Conservation (phyloP, 768 basidiomycete genomes). For the Myochromella boudieri region DNA sequence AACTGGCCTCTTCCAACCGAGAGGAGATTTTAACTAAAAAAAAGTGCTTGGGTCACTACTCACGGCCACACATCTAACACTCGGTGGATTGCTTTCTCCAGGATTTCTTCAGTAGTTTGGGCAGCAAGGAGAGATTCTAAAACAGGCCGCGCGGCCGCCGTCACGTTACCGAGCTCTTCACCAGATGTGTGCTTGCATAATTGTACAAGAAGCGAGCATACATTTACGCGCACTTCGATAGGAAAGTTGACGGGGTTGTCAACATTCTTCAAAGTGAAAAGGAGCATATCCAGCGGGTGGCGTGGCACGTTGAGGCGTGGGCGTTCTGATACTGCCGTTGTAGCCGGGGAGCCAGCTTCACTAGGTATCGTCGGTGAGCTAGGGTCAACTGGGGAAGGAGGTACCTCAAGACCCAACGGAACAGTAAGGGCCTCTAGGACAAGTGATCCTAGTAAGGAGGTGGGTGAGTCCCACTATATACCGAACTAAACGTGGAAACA, state of each 20-base stretch:
- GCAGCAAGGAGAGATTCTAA: conserved; percentile 50
- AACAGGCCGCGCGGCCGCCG: conserved; percentile 48
- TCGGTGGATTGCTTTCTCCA: conserved; percentile 38
- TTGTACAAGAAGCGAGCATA: conserved; percentile 70
- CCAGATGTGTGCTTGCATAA: conserved; percentile 53
- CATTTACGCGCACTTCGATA: conserved; percentile 76
- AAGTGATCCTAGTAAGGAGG: conserved; percentile 46
- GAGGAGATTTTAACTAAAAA: neutral
- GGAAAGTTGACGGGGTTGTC: conserved; percentile 59
- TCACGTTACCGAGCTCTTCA: conserved; percentile 47
- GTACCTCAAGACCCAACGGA: conserved; percentile 43
- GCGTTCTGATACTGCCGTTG: conserved; percentile 39
- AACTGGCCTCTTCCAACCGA: neutral
- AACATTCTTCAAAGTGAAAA: conserved; percentile 58
- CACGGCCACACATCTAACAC: conserved; percentile 41
- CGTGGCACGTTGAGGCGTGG: conserved; percentile 43
- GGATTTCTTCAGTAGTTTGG: conserved; percentile 41
- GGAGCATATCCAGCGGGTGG: conserved; percentile 68
- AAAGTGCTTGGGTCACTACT: conserved; percentile 7
- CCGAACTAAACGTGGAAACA: neutral
- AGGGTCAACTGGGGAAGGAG: conserved; percentile 34
- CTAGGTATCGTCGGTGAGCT: conserved; percentile 39
- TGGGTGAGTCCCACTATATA: too few relatives aligned
- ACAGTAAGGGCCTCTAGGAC: conserved; percentile 61
- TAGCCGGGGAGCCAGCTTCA: conserved; percentile 48